Evolutionary conservation across 805 yeast genomes (phyloP), one percentile per base, ranked within the genome.

Genomic region (Starmerella kuoi): DNA sequence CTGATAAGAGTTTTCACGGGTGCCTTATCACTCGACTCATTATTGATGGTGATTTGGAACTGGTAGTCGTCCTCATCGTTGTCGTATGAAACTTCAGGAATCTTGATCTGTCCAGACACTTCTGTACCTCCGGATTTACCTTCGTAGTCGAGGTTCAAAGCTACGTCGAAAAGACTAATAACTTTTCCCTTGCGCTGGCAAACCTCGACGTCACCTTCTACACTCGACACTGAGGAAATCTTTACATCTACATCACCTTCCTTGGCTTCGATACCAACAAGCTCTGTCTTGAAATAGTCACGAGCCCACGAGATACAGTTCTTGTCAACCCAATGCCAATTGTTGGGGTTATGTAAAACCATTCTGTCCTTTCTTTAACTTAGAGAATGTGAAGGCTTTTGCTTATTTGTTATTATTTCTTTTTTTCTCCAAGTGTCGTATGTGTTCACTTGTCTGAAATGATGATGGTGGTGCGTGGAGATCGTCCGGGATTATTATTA

Each of bases 311-410:
- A 78, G 44, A 88, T 72, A 65, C 98, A 91, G 68, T 91, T 91
- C 63, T 88, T 88, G 65, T 88, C 96, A 49, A 87, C 96, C 97
- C 97, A 91, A 70, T 91, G 98, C 98, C 98, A 88, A 66, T 88
- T 88, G 63, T 91, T 91, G 31, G 97, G 97, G 70, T 88, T 91
- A 64, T 85, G 80, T 25, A 91, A 87, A 31, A 83, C 96, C 96
- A 88, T 88, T 23, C n/a, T n/a, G n/a, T n/a, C n/a, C n/a, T n/a
- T n/a, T n/a, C n/a, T n/a, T 32, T 44, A n/a, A 11, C 26, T 19
- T 40, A 22, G 20, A 5, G 28, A 11, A 25, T 25, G 28, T 9
- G n/a, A n/a, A n/a, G n/a, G n/a, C n/a, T n/a, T n/a, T n/a, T n/a
- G n/a, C n/a, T n/a, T n/a, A n/a, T n/a, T n/a, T n/a, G n/a, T n/a